Percentiles rank a stretch among this genome's conserved stretches.
These are phyloP conservation scores for Physcomitrellopsis africana DNA, from an alignment of 225 moss, liverwort and hornwort genomes.

Conservation along the genomic window DNA sequence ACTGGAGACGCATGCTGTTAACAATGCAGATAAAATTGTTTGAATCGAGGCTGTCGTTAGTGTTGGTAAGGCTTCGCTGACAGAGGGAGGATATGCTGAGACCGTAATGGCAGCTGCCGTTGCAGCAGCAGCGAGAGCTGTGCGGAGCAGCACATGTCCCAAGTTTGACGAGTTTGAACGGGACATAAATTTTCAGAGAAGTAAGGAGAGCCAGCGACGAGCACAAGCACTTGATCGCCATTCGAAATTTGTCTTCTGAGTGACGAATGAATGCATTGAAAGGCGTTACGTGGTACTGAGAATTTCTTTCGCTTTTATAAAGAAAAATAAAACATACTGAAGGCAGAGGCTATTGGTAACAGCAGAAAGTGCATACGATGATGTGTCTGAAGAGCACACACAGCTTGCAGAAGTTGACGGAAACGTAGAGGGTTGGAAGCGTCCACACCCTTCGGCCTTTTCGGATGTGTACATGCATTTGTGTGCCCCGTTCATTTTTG, in stretches of 20 bases:
- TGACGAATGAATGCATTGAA: too few species aligned
- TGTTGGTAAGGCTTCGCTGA: slow-evolving; percentile 53
- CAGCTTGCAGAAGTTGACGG: slow-evolving; percentile 50
- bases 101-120: slow-evolving; percentile 52
- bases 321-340: background rate
- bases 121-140: slow-evolving; percentile 48
- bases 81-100: slow-evolving; percentile 54
- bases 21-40: slow-evolving; percentile 63
- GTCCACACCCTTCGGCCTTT: slow-evolving; percentile 42
- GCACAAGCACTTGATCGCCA: too few species aligned
- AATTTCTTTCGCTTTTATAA: too few species aligned
- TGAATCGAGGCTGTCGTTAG: slow-evolving; percentile 65
- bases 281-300: too few species aligned
- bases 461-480: slow-evolving; percentile 64
- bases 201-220: slow-evolving; percentile 26
- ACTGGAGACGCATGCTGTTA: slow-evolving; percentile 58
- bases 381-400: slow-evolving; percentile 68
- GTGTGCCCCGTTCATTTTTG: slow-evolving; percentile 68
- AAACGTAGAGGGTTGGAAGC: slow-evolving; percentile 62
- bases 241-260: too few species aligned
- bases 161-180: slow-evolving; percentile 76
- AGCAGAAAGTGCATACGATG: slow-evolving; percentile 60
- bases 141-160: slow-evolving; percentile 40
- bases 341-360: slow-evolving; percentile 59
- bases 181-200: slow-evolving; percentile 68